Conservation (phyloP, 2,329 filamentous ascomycete genomes). For the Exophiala sp. region DNA sequence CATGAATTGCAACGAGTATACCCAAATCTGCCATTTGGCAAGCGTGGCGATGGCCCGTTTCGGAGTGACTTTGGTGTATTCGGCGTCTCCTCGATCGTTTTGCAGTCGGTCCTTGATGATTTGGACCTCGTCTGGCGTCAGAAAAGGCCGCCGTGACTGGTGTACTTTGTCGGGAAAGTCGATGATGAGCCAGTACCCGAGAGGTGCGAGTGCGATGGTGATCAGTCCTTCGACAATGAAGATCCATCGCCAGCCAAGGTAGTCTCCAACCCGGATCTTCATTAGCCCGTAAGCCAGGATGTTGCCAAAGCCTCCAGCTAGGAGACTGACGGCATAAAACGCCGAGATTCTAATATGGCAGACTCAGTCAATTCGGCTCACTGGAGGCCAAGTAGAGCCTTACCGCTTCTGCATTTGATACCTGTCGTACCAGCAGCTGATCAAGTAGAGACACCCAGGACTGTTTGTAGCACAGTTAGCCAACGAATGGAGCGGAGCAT, state of each 20-base stretch:
- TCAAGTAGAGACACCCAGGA: slow-evolving; percentile 11
- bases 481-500: slow-evolving; percentile 46
- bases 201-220: slow-evolving; percentile 28
- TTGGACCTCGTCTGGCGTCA: slow-evolving; percentile 14
- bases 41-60: slow-evolving; percentile 32
- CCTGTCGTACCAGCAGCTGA: slow-evolving; percentile 23
- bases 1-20: slow-evolving; percentile 14
- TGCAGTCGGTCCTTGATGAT: slow-evolving; percentile 43
- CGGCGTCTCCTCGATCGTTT: slow-evolving; percentile 52
- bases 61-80: slow-evolving; percentile 56
- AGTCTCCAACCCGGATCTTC: slow-evolving; percentile 17
- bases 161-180: slow-evolving; percentile 33
- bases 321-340: slow-evolving; percentile 20
- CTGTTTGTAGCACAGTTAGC: slow-evolving; percentile 32
- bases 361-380: background rate
- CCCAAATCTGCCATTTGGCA: background rate
- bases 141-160: slow-evolving; percentile 8
- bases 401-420: slow-evolving; percentile 22
- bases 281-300: slow-evolving; percentile 25
- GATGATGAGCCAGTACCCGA: slow-evolving; percentile 30
- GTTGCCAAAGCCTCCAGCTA: slow-evolving; percentile 17
- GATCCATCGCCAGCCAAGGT: slow-evolving; percentile 31
- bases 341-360: slow-evolving; percentile 8
- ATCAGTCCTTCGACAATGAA: slow-evolving; percentile 28
- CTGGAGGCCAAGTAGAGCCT: background rate